Percentiles rank a stretch among this genome's conserved stretches.
These are phyloP conservation scores for sweet orange (Citrus sinensis) DNA, from an alignment of 345 rosid genomes.

Conservation along the genomic window DNA sequence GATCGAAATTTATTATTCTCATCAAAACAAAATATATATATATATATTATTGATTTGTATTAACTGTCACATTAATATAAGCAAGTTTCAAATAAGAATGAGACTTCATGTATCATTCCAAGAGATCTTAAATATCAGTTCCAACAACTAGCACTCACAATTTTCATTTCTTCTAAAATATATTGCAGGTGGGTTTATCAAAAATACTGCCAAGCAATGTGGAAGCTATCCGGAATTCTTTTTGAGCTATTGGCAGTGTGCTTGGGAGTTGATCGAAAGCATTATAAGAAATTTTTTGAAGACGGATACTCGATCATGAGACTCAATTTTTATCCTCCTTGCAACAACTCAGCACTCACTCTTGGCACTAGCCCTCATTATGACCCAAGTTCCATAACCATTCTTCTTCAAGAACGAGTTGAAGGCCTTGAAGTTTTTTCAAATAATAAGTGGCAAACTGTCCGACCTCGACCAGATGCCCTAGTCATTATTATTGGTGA, in stretches of 20 bases:
- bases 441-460: constrained; percentile 53
- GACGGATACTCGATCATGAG: constrained; percentile 63
- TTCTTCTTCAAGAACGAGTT: constrained; percentile 81
- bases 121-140: too few relatives aligned
- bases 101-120: too few relatives aligned
- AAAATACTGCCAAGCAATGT: constrained; percentile 50
- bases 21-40: too few relatives aligned
- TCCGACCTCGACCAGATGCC: constrained; percentile 58
- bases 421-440: constrained; percentile 75
- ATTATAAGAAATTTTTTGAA: constrained; percentile 42
- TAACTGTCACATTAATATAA: too few relatives aligned
- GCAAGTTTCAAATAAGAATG: too few relatives aligned
- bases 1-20: too few relatives aligned
- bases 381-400: constrained; percentile 76
- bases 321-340: constrained; percentile 63
- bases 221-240: constrained; percentile 28
- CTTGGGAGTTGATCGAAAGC: constrained; percentile 39
- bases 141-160: too few relatives aligned
- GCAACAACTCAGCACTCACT: constrained; percentile 48
- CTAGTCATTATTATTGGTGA: constrained; percentile 76
- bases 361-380: constrained; percentile 88
- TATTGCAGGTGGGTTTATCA: constrained; percentile 41
- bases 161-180: not conserved
- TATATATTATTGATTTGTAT: too few relatives aligned
- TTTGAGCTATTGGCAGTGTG: constrained; percentile 49